Percentiles rank a stretch among this genome's conserved stretches.
phyloP scores from a whole-genome alignment of 2,329 filamentous ascomycete species.

The Colletotrichum sp. region DNA sequence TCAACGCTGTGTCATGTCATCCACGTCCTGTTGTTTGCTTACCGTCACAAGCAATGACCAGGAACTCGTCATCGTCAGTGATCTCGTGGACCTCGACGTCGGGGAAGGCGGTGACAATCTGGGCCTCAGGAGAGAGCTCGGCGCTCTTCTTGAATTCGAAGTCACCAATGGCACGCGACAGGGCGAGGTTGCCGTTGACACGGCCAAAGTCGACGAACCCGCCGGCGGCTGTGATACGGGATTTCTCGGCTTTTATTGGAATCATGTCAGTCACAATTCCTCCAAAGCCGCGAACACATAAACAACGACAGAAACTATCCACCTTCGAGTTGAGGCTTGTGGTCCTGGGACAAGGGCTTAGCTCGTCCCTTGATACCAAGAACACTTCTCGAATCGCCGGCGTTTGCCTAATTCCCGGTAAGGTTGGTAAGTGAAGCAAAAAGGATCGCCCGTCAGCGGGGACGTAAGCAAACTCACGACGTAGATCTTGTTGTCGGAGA shows the following conservation, averaged over 20 bases:
- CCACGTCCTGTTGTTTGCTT: slow-evolving; percentile 37
- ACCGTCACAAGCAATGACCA: slow-evolving; percentile 94
- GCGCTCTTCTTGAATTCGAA: slow-evolving; percentile 99
- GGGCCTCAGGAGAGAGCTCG: slow-evolving; percentile 94
- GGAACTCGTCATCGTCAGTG: slow-evolving; percentile 91
- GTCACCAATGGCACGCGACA: slow-evolving; percentile 96
- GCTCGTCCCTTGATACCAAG: slow-evolving; percentile 95
- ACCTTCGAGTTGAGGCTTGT: slow-evolving; percentile 99
- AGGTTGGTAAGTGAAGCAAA: slow-evolving; percentile 25
- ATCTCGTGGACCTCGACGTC: slow-evolving; percentile 93
- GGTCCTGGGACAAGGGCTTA: slow-evolving; percentile 98
- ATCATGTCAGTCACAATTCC: neutral
- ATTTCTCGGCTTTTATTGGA: slow-evolving; percentile 79
- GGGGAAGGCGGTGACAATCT: slow-evolving; percentile 96
- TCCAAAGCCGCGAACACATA: neutral
- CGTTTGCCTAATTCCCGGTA: slow-evolving; percentile 76
- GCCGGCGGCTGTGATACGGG: slow-evolving; percentile 91
- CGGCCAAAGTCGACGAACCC: slow-evolving; percentile 98
- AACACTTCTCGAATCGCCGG: slow-evolving; percentile 94
- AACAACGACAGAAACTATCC: slow-evolving; percentile 27
- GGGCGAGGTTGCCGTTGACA: slow-evolving; percentile 95
- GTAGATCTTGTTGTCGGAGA: slow-evolving; percentile 92
- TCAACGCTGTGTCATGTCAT: neutral
- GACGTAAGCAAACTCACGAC: slow-evolving; percentile 69
- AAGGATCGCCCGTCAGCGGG: slow-evolving; percentile 23